These are phyloP conservation scores for Paecilomyces formosus DNA, from an alignment of 2,329 filamentous ascomycete genomes.

Conservation along the genomic window DNA sequence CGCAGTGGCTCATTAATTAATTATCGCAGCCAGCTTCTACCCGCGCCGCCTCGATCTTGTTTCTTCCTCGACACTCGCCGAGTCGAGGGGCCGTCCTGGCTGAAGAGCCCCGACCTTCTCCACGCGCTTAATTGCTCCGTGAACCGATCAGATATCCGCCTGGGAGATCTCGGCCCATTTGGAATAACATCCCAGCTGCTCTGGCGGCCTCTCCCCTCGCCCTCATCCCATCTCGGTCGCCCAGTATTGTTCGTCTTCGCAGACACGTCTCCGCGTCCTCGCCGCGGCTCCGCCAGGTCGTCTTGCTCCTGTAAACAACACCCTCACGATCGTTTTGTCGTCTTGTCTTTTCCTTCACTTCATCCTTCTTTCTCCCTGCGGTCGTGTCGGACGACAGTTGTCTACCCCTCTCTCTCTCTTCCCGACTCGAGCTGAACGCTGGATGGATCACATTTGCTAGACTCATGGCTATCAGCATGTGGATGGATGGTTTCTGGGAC, in stretches of 20 bases:
- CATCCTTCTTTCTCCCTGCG: not conserved
- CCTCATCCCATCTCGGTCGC: not conserved
- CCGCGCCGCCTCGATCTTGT: not conserved
- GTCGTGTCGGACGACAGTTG: not conserved
- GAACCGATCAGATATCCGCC: not conserved
- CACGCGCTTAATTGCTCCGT: not conserved
- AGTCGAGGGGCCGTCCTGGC: not conserved
- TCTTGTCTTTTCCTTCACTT: slow-evolving; percentile 6
- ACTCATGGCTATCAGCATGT: slow-evolving; percentile 17
- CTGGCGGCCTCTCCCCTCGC: not conserved
- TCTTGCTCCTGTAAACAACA: not conserved
- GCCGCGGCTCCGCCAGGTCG: not conserved
- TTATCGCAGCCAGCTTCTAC: not conserved
- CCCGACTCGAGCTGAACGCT: not conserved
- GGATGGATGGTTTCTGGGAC: slow-evolving; percentile 27
- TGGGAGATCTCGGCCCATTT: not conserved
- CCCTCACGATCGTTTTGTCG: slow-evolving; percentile 1
- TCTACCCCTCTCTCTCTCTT: slow-evolving; percentile 6
- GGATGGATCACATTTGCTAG: slow-evolving; percentile 3
- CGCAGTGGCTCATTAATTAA: not conserved
- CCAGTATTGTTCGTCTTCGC: not conserved
- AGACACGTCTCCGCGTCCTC: not conserved
- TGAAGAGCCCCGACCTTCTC: not conserved
- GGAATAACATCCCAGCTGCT: not conserved
- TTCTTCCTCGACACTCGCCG: not conserved